Evolutionary conservation across 225 moss, liverwort and hornwort species (phyloP).

Genomic region (Marchantia polymorpha): DNA sequence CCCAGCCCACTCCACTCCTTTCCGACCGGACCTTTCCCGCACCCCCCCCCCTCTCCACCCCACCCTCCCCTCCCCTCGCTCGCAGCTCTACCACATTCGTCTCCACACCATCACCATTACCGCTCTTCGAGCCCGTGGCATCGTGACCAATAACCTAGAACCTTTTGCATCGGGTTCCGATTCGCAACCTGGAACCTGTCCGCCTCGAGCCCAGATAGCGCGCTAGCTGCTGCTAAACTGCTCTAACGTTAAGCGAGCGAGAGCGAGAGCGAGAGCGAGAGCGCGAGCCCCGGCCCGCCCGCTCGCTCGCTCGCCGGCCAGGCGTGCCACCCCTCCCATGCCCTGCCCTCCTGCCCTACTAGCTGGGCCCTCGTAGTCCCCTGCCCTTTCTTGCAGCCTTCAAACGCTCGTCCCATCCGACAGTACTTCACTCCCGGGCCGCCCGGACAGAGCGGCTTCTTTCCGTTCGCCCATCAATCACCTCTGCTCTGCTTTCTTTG

Average conservation of each 20-base stretch:
- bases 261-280: too few species aligned
- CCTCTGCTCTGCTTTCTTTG: too few species aligned
- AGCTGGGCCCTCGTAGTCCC: background rate
- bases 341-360: background rate
- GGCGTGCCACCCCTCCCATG: background rate
- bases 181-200: background rate
- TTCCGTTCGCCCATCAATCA: too few species aligned
- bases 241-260: too few species aligned
- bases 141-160: background rate
- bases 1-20: background rate
- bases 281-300: background rate
- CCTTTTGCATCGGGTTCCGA: slow-evolving; percentile 1
- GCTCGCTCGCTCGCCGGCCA: background rate
- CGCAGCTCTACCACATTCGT: background rate
- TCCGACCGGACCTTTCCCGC: background rate
- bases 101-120: background rate
- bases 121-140: background rate
- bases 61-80: background rate
- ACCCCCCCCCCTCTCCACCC: background rate
- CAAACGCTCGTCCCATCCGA: background rate
- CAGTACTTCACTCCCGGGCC: background rate
- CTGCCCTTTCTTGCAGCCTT: background rate
- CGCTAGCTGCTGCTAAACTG: too few species aligned
- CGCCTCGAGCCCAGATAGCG: background rate
- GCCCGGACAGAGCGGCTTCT: background rate